A percentile compares a stretch with the other conserved stretches of the same genome.
Conservation (phyloP, 306 rosid species). For the Prunus davidiana region DNA sequence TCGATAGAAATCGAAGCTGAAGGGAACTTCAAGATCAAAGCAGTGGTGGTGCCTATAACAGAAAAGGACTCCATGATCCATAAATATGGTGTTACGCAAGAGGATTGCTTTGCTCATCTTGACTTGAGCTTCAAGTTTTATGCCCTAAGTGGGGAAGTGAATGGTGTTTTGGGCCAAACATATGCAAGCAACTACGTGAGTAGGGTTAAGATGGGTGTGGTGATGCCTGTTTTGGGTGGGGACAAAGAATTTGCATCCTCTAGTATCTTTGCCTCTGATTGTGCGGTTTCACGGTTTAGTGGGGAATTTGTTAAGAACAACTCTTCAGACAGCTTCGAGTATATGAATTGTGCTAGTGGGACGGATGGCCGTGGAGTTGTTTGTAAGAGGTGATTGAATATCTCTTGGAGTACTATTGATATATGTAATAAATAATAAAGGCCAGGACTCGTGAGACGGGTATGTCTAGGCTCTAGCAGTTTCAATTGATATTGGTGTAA, state of each 20-base stretch:
- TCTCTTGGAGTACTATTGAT: background rate
- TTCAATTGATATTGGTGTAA: background rate
- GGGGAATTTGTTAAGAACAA: background rate
- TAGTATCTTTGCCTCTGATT: slow-evolving; percentile 31
- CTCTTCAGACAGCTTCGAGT: background rate
- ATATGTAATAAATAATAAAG: background rate
- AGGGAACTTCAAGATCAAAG: slow-evolving; percentile 25
- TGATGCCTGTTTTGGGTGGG: slow-evolving; percentile 44
- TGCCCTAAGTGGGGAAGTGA: slow-evolving; percentile 20
- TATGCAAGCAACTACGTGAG: slow-evolving; percentile 28
- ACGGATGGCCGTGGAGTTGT: slow-evolving; percentile 40
- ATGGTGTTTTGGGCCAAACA: slow-evolving; percentile 34
- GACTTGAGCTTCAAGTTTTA: slow-evolving; percentile 35
- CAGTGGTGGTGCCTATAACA: slow-evolving; percentile 23
- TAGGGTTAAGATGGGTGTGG: slow-evolving; percentile 40
- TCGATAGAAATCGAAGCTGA: slow-evolving; percentile 23
- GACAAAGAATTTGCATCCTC: slow-evolving; percentile 34
- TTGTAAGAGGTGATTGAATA: slow-evolving; percentile 23
- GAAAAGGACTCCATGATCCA: slow-evolving; percentile 16
- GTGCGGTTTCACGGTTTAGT: slow-evolving; percentile 22
- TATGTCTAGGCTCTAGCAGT: background rate
- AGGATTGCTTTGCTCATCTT: slow-evolving; percentile 37
- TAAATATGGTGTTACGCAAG: slow-evolving; percentile 17
- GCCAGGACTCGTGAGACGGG: background rate
- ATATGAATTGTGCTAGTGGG: slow-evolving; percentile 35